Evolutionary conservation across 2,329 filamentous ascomycete genomes (phyloP), one percentile per base, ranked within the genome.

Genomic region (Talaromyces atroroseus): DNA sequence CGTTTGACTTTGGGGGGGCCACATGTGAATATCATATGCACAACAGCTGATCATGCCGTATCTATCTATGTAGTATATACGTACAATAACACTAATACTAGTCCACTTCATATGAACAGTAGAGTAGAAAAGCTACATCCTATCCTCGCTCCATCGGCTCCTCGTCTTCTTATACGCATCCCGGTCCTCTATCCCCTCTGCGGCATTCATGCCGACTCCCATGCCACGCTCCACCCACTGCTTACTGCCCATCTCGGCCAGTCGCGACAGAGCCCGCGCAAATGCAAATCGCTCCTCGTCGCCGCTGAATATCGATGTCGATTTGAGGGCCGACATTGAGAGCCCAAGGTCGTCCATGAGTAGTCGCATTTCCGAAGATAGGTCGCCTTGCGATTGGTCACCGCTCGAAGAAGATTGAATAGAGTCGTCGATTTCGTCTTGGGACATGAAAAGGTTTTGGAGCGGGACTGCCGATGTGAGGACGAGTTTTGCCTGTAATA

Each of bases 281-380:
- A 99, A 99, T 0, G 94, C 94, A 76, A 99, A 99, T 0, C 90
- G 83, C 74, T 99, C 94, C 76, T 99, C 94, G 58, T 96, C 94
- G 42, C 94, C 94, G 1, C 87, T 89, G 71, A 99, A 99, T 40
- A 97, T 83, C 62, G 83, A 89, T 44, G 87, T 90, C 62, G 86
- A 86, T 76, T 95, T 95, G 65, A 99, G 78, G 72, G 89, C 86
- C 50, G 85, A 80, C 76, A 94, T 92, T 64, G 88, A 92, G 75
- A 91, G 82, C 40, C 90, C 90, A 48, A 96, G 74, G 67, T 96
- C 90, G 65, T 96, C 90, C 82, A 96, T 89, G 66, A 95, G 80
- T 66, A 83, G 85, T 58, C 88, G 82, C 85, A 95, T 88, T 1
- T 83, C 81, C 63, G 89, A 82, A 45, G 86, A 82, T 12, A 89